A percentile compares a stretch with the other conserved stretches of the same genome.
These are phyloP conservation scores for Trichocladium uniseriatum DNA, from an alignment of 495 filamentous ascomycete genomes.

Conservation along the genomic window DNA sequence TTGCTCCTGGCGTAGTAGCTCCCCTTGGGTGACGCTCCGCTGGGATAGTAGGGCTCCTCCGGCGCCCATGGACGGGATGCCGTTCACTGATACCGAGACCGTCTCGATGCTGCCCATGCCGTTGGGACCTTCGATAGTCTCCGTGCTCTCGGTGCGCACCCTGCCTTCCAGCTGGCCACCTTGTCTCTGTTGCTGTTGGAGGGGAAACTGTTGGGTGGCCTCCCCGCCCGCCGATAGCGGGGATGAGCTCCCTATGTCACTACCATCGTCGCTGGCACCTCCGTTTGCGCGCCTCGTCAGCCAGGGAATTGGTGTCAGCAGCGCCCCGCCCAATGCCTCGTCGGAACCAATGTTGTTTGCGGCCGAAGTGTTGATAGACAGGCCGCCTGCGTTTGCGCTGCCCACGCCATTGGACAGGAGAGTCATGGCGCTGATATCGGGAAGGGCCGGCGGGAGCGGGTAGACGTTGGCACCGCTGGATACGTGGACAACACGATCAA, in stretches of 20 bases:
- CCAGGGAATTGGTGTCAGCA: constrained; percentile 94
- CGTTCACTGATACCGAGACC: constrained; percentile 58
- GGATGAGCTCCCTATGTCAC: constrained; percentile 18
- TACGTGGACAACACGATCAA: constrained; percentile 86
- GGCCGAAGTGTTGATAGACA: constrained; percentile 25
- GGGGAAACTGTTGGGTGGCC: constrained; percentile 3
- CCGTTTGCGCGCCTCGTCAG: constrained; percentile 35
- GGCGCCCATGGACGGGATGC: constrained; percentile 39
- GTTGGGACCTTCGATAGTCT: constrained; percentile 62
- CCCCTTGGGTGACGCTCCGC: constrained; percentile 62
- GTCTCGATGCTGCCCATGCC: constrained; percentile 64
- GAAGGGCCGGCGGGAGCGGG: constrained; percentile 59
- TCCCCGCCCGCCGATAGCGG: constrained; percentile 14
- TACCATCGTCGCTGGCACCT: constrained; percentile 18
- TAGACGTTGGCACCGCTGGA: constrained; percentile 74
- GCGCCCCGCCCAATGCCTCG: constrained; percentile 81
- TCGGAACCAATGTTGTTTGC: constrained; percentile 56
- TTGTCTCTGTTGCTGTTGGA: constrained; percentile 19
- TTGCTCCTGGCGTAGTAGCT: constrained; percentile 70
- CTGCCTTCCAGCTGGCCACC: constrained; percentile 37
- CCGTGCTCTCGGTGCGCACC: constrained; percentile 56
- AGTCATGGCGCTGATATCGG: constrained; percentile 37
- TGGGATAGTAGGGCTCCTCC: constrained; percentile 19
- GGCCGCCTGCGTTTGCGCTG: constrained; percentile 32
- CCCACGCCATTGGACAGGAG: constrained; percentile 55